Conservation (phyloP, 768 basidiomycete species). For the Pulveroboletus sp. region DNA sequence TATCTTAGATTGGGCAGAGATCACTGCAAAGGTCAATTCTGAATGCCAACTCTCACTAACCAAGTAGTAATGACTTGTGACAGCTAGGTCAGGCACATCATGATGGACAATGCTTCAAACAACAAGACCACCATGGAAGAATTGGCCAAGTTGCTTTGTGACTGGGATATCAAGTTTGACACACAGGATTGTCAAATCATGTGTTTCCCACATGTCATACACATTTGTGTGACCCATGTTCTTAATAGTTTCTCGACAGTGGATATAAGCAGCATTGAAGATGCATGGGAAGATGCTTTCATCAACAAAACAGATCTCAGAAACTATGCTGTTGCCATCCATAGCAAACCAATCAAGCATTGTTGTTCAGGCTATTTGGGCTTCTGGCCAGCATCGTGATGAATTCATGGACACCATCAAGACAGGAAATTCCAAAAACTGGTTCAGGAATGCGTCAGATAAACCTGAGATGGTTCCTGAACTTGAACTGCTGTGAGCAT, state of each 20-base stretch:
- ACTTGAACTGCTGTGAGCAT: neutral
- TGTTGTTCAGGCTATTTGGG: neutral
- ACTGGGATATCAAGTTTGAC: too few relatives aligned
- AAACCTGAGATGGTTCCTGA: neutral
- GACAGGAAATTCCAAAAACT: neutral
- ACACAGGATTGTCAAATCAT: neutral
- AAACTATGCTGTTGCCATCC: neutral
- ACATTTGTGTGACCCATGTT: neutral
- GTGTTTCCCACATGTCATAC: neutral
- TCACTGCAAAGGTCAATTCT: too few relatives aligned
- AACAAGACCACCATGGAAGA: neutral
- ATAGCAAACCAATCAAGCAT: neutral
- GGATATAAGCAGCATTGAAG: too few relatives aligned
- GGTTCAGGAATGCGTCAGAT: too few relatives aligned
- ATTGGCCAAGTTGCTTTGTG: neutral
- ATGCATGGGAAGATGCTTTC: neutral
- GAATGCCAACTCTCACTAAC: too few relatives aligned
- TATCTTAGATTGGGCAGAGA: too few relatives aligned
- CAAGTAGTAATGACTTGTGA: too few relatives aligned
- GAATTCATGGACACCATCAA: neutral
- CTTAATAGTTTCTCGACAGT: neutral
- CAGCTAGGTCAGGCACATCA: neutral
- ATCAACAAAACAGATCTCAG: neutral
- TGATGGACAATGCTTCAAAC: neutral
- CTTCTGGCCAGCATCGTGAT: neutral